A percentile compares a stretch with the other conserved stretches of the same genome.
Conservation (phyloP, 495 filamentous ascomycete species). For the Xylona heveae region DNA sequence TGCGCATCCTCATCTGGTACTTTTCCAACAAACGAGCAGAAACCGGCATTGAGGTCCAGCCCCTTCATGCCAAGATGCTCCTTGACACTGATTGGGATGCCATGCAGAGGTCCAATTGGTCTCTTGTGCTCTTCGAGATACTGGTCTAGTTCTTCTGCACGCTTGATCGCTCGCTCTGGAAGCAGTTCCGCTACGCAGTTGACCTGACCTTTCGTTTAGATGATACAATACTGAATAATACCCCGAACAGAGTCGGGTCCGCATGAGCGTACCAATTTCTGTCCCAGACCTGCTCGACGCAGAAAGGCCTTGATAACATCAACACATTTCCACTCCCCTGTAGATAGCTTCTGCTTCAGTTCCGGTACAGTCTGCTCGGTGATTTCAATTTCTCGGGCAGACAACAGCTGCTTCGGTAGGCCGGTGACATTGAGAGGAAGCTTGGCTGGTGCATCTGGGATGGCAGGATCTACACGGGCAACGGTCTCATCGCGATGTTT, state of each 20-base stretch:
- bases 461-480: constrained; percentile 15
- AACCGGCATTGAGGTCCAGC: constrained; percentile 25
- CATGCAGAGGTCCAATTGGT: constrained; percentile 39
- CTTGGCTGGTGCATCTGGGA: constrained; percentile 11
- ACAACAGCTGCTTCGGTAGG: constrained; percentile 22
- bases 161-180: constrained; percentile 18
- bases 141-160: constrained; percentile 15
- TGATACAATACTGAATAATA: constrained; percentile 6
- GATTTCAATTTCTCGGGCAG: constrained; percentile 23
- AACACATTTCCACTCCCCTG: constrained; percentile 19
- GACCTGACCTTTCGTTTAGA: constrained; percentile 13
- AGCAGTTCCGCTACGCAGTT: constrained; percentile 48
- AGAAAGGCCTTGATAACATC: constrained; percentile 34
- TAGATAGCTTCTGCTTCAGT: constrained; percentile 22
- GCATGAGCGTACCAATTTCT: constrained; percentile 23
- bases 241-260: too few species aligned
- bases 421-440: constrained; percentile 22
- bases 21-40: constrained; percentile 22
- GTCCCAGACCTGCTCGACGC: constrained; percentile 34
- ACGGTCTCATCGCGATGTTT: constrained; percentile 23
- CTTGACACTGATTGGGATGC: constrained; percentile 46
- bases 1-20: constrained; percentile 20
- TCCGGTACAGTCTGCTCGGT: constrained; percentile 24
- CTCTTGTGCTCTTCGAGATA: constrained; percentile 14
- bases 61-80: constrained; percentile 40